Percentiles rank a stretch among this genome's conserved stretches.
phyloP scores from a whole-genome alignment of 225 moss, liverwort and hornwort species.

The Polytrichum commune region DNA sequence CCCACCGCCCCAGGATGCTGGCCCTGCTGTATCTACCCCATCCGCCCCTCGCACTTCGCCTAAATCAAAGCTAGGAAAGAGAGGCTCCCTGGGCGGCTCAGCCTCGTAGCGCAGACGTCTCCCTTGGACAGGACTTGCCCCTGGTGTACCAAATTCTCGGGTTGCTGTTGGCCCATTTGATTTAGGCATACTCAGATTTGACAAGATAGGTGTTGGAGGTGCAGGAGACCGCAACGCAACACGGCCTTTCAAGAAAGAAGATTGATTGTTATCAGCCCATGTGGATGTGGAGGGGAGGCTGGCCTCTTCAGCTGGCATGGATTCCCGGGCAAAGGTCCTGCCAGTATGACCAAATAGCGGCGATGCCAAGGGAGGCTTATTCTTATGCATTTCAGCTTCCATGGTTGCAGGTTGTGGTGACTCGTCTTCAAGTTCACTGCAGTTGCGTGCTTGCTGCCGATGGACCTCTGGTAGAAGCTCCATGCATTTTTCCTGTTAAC shows the following conservation, averaged over 20 bases:
- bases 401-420: constrained; percentile 33
- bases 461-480: constrained; percentile 81
- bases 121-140: constrained; percentile 49
- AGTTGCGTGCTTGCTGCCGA: constrained; percentile 61
- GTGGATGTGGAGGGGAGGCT: constrained; percentile 61
- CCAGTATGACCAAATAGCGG: constrained; percentile 46
- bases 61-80: constrained; percentile 42
- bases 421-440: constrained; percentile 34
- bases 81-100: constrained; percentile 43
- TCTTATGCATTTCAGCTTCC: constrained; percentile 45
- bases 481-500: constrained; percentile 77
- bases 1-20: constrained; percentile 29
- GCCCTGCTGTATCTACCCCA: constrained; percentile 38
- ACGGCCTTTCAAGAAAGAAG: constrained; percentile 55
- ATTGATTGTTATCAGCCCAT: constrained; percentile 56
- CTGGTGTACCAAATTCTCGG: constrained; percentile 27
- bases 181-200: constrained; percentile 31
- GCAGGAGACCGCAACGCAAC: constrained; percentile 31
- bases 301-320: constrained; percentile 42
- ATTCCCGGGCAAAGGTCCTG: constrained; percentile 26
- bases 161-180: constrained; percentile 26
- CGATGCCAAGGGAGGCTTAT: constrained; percentile 36
- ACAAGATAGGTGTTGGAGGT: constrained; percentile 37
- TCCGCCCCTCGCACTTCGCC: constrained; percentile 39
- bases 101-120: constrained; percentile 53